phyloP scores from a whole-genome alignment of 352 stramenopile species.

The Phytopythium kandeliae region DNA sequence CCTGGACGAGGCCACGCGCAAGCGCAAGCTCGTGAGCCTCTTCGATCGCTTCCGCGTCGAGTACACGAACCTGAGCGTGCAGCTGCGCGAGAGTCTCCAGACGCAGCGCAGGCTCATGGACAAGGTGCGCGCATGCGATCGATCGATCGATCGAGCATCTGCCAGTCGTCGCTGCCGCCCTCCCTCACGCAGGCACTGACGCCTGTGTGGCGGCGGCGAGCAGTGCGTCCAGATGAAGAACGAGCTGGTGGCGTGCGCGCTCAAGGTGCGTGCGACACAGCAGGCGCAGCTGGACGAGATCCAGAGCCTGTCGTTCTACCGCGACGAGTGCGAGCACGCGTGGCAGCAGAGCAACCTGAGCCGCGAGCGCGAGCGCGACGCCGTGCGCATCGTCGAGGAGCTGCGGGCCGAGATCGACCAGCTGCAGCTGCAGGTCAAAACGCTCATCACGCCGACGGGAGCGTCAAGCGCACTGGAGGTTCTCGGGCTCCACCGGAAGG shows the following conservation, averaged over 20 bases:
- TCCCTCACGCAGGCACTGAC: not conserved
- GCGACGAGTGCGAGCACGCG: conserved; percentile 64
- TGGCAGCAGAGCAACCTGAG: conserved; percentile 55
- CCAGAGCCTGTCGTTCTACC: conserved; percentile 66
- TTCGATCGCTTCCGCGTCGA: conserved; percentile 65
- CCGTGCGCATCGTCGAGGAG: conserved; percentile 63
- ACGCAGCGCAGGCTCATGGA: conserved; percentile 52
- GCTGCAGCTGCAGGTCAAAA: conserved; percentile 46
- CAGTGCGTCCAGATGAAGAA: conserved; percentile 67
- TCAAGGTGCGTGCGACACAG: conserved; percentile 52
- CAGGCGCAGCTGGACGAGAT: conserved; percentile 65
- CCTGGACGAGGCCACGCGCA: conserved; percentile 42
- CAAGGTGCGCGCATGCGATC: too few species aligned
- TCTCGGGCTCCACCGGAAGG: conserved; percentile 7
- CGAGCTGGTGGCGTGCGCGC: conserved; percentile 46
- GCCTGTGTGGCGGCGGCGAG: not conserved
- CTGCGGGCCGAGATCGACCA: conserved; percentile 54
- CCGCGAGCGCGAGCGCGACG: conserved; percentile 52
- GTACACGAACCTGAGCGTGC: conserved; percentile 50
- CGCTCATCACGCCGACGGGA: conserved; percentile 18
- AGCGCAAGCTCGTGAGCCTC: conserved; percentile 51
- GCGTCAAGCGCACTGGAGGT: not conserved
- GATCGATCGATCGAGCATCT: too few species aligned
- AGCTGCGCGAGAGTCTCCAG: conserved; percentile 44
- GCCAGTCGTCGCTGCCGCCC: not conserved